phyloP scores from a whole-genome alignment of 176 grass and related monocot genomes.

The Rhynchospora breviuscula region DNA sequence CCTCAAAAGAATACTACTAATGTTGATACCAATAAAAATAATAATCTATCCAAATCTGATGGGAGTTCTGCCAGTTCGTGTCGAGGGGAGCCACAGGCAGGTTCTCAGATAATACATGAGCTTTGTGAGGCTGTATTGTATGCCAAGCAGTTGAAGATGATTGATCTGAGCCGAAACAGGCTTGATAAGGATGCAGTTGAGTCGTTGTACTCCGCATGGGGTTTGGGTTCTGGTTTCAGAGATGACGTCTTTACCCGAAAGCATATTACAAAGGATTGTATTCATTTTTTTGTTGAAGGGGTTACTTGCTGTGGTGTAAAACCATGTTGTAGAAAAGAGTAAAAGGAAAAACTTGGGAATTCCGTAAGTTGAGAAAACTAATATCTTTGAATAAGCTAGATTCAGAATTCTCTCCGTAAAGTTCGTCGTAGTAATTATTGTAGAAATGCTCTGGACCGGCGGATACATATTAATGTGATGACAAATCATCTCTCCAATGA shows the following conservation, averaged over 20 bases:
- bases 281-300: slow-evolving; percentile 72
- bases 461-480: not conserved
- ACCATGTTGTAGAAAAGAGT: slow-evolving; percentile 76
- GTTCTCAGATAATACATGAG: slow-evolving; percentile 42
- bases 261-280: slow-evolving; percentile 47
- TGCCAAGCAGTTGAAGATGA: slow-evolving; percentile 54
- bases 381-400: not conserved
- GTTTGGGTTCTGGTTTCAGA: slow-evolving; percentile 35
- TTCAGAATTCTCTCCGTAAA: not conserved
- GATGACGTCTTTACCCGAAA: slow-evolving; percentile 28
- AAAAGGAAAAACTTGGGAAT: slow-evolving; percentile 11
- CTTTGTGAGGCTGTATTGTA: slow-evolving; percentile 37
- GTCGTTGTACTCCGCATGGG: slow-evolving; percentile 60
- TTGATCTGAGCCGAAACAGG: slow-evolving; percentile 69
- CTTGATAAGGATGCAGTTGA: slow-evolving; percentile 42
- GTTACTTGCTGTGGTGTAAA: slow-evolving; percentile 51
- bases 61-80: slow-evolving; percentile 62
- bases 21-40: slow-evolving; percentile 9
- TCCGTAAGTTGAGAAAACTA: not conserved
- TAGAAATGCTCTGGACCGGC: not conserved
- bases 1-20: slow-evolving; percentile 28
- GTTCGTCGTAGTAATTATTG: slow-evolving; percentile 11
- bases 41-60: slow-evolving; percentile 27
- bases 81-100: slow-evolving; percentile 23
- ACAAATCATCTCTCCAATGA: not conserved